Evolutionary conservation across 2,329 filamentous ascomycete species (phyloP).

Genomic region (Fusarium mangiferae): DNA sequence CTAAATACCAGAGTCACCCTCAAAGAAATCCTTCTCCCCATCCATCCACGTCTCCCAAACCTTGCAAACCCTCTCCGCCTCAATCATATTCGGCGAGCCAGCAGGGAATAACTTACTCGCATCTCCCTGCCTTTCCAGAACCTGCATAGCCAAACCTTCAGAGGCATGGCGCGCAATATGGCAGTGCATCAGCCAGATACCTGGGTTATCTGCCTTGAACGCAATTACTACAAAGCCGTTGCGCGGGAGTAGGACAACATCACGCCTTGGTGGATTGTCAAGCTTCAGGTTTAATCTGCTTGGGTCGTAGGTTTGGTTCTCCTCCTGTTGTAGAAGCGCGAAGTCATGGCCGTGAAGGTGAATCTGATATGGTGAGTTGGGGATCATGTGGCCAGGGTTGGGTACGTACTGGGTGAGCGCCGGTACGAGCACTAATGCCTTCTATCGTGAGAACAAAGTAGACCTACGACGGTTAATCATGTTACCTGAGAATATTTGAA

Average conservation of each 20-base stretch:
- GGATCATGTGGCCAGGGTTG: fast-evolving
- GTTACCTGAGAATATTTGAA: fast-evolving
- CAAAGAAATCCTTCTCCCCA: slow-evolving; percentile 12
- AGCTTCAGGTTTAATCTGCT: slow-evolving; percentile 26
- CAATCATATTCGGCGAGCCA: slow-evolving; percentile 1
- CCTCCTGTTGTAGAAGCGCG: slow-evolving; percentile 31
- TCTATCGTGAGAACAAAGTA: slow-evolving; percentile 36
- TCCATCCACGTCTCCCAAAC: slow-evolving; percentile 23
- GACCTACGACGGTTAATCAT: neutral
- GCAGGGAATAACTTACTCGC: slow-evolving; percentile 6
- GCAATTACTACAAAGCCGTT: slow-evolving; percentile 58
- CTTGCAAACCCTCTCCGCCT: slow-evolving; percentile 14
- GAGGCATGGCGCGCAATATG: slow-evolving; percentile 61
- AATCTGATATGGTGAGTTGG: neutral
- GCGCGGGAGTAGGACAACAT: slow-evolving; percentile 58
- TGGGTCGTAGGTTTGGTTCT: slow-evolving; percentile 9
- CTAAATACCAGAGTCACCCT: slow-evolving; percentile 14
- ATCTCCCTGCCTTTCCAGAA: slow-evolving; percentile 34
- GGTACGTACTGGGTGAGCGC: slow-evolving; percentile 32
- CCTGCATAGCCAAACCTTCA: slow-evolving; percentile 35
- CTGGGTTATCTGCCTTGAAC: slow-evolving; percentile 59
- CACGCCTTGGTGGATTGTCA: slow-evolving; percentile 61
- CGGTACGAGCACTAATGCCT: neutral
- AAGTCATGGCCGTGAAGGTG: slow-evolving; percentile 42
- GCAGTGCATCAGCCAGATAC: slow-evolving; percentile 60